Conservation (phyloP, 257 asterid genomes). For the Solanum gandarillasii region DNA sequence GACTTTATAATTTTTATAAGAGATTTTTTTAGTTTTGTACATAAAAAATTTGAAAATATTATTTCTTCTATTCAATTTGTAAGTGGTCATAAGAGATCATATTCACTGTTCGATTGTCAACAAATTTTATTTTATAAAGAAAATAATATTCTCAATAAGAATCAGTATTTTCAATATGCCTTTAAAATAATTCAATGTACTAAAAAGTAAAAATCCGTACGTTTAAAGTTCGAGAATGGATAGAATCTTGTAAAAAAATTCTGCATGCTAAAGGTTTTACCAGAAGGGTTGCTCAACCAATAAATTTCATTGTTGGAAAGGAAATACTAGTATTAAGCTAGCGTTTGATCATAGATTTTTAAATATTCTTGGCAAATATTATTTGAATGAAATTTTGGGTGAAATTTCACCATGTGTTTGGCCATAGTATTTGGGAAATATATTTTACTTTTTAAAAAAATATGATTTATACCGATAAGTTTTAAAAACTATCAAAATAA, state of each 20-base stretch:
- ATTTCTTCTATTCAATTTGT: neutral
- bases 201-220: no score
- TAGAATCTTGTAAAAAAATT: no score
- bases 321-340: neutral
- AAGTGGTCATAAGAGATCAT: neutral
- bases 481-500: no score
- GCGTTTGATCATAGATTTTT: fast-evolving
- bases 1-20: neutral
- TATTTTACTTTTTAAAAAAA: no score
- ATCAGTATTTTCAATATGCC: neutral
- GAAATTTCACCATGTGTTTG: no score
- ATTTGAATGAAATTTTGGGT: no score
- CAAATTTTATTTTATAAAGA: no score
- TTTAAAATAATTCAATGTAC: no score
- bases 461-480: no score
- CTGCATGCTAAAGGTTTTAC: neutral
- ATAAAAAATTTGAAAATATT: neutral
- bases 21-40: neutral
- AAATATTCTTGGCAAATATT: no score
- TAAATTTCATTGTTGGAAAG: neutral
- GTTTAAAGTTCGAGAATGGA: no score
- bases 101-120: neutral
- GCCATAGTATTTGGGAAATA: no score
- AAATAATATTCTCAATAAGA: neutral
- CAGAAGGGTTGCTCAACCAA: neutral